Base-by-base conservation (phyloP, 2,329 filamentous ascomycete genomes). In the Teratosphaeria destructans region DNA sequence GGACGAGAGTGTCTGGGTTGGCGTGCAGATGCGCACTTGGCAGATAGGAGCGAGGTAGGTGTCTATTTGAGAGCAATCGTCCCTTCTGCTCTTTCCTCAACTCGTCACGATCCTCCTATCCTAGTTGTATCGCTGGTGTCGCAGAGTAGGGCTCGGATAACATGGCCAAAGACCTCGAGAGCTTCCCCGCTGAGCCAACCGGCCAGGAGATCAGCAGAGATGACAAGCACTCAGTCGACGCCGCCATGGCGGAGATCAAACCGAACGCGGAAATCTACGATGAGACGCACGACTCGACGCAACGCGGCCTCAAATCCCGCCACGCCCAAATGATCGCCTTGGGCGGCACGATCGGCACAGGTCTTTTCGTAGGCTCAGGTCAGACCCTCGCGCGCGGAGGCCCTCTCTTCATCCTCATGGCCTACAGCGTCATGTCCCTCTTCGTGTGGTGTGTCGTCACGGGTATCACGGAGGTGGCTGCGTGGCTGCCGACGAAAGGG, bases 401-500 rank as follows among this genome's bases (percentile, higher is more conserved):
- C 11, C 75, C 77, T 12, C 69, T 72, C 12, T 76, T 76, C 60
- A 72, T 77, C n/a, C 67, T 81, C 54, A 66, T 72, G 55, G 70
- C 73, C 61, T 75, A 73, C 64, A 62, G 68, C 19, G 64, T 79
- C 52, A 73, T 80, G 62, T 71, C 75, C 47, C 68, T 77, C 49
- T 59, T 79, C 64, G 67, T 81, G 61, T 72, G 70, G 60, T 69
- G 70, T 55, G 66, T 76, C 62, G 78, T 85, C 14, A 78, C 77
- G 39, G 76, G 75, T 55, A 76, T 79, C 11, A 77, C 77, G n/a
- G 81, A 83, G 67, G 79, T 86, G 70, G 80, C 82, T 10, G 78
- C 83, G 39, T 85, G 82, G 75, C 77, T 85, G 54, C 81, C 83
- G 8, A 72, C 83, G 62, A 75, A 81, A 37, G 78, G 80, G 62